A percentile compares a stretch with the other conserved stretches of the same genome.
These are phyloP conservation scores for Colletotrichum eremochloae DNA, from an alignment of 2,329 filamentous ascomycete genomes.

Conservation along the genomic window DNA sequence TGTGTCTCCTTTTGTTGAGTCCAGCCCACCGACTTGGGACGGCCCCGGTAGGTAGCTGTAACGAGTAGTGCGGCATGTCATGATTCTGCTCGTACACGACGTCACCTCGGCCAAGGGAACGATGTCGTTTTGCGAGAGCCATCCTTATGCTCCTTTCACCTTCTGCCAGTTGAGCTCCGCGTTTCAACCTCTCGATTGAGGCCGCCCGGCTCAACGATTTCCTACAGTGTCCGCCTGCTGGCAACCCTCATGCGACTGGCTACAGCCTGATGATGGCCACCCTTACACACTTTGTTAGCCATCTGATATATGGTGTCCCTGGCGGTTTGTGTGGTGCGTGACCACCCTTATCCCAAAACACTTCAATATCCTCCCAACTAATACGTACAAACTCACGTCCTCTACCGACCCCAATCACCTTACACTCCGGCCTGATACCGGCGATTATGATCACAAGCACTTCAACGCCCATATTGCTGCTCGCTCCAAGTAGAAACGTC, in stretches of 20 bases:
- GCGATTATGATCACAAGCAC: neutral
- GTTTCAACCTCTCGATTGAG: neutral
- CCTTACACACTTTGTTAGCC: neutral
- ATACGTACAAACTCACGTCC: neutral
- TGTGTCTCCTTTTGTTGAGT: neutral
- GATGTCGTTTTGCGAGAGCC: neutral
- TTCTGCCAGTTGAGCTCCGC: too few species aligned
- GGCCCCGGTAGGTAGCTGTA: neutral
- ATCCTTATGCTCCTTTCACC: neutral
- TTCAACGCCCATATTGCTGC: neutral
- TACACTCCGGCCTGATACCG: neutral
- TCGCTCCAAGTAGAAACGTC: neutral
- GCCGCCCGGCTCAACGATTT: neutral
- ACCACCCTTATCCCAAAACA: constrained; percentile 8
- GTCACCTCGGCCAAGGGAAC: neutral
- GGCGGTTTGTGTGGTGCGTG: constrained; percentile 3
- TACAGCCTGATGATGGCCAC: neutral
- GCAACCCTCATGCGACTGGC: neutral
- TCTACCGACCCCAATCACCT: neutral
- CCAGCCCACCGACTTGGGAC: neutral
- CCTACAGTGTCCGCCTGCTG: neutral
- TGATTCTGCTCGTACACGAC: neutral
- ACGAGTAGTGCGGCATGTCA: neutral
- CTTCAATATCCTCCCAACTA: constrained; percentile 8
- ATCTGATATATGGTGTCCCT: constrained; percentile 1